Base-by-base conservation (phyloP, 345 rosid species). In the Balakata baccata region DNA sequence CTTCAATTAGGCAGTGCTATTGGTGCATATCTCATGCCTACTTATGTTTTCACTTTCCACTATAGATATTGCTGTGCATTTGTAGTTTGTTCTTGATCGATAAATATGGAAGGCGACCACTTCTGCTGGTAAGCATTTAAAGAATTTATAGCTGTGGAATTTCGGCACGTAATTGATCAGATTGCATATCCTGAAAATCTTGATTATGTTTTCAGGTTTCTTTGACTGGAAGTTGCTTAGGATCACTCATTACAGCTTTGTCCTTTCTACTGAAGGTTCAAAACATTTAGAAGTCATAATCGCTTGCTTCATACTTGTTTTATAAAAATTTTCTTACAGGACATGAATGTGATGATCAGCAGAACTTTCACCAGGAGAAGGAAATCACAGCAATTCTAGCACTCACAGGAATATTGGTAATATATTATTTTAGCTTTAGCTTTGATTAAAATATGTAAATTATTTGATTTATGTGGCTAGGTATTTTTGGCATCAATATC, bases 181-280 rank as follows among this genome's bases (percentile, higher is more conserved):
- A n/a, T n/a, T n/a, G n/a, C n/a, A n/a, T n/a, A n/a, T n/a, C n/a
- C n/a, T n/a, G n/a, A n/a, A n/a, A n/a, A n/a, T 50, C 29, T 18
- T 4, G 11, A n/a, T 18, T 16, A 8, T 54, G 3, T 56, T 58
- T 60, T 53, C 75, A 84, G 87, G 72, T 73, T 25, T 80, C 87
- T 29, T 69, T 81, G 3, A 45, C 46, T 6, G 89, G 87, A 75
- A 22, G 78, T 70, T 82, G 84, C 79, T 71, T 83, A 5, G 74
- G 79, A 66, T 66, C 68, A 51, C 59, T 77, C 51, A 69, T 86
- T 39, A 45, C 78, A 12, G 96, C 88, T 11, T 66, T 83, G 17
- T 69, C 87, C 66, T 91, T 89, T 76, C 65, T 76, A 47, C 57
- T 87, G 7, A 79, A 88, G 94, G 97, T 66, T 66, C 3, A 13